Evolutionary conservation across 179 eudicot genomes (phyloP).

Genomic region (Kewa caespitosa): DNA sequence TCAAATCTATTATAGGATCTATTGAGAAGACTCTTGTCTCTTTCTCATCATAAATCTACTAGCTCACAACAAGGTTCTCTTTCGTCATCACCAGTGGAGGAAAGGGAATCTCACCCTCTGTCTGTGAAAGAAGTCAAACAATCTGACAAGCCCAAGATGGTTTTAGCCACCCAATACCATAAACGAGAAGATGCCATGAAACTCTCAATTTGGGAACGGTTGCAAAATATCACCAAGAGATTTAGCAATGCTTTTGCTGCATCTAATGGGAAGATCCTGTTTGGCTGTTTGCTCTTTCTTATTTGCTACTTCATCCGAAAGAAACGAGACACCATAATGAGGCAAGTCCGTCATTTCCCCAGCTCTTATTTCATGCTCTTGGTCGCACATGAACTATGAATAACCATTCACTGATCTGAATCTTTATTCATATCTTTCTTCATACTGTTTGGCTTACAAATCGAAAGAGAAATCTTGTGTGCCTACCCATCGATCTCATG

Average conservation of each 20-base stretch:
- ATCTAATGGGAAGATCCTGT: slow-evolving; percentile 58
- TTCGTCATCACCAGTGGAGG: slow-evolving; percentile 34
- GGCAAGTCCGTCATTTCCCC: slow-evolving; percentile 38
- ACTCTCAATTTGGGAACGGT: slow-evolving; percentile 41
- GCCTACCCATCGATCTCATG: not conserved
- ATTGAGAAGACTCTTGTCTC: slow-evolving; percentile 60
- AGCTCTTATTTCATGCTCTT: slow-evolving; percentile 2
- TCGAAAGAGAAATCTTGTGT: not conserved
- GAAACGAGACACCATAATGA: slow-evolving; percentile 54
- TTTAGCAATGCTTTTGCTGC: slow-evolving; percentile 40
- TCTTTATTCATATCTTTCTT: not conserved
- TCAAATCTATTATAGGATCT: slow-evolving; percentile 48
- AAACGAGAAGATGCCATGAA: slow-evolving; percentile 27
- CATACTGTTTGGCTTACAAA: not conserved
- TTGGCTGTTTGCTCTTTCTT: slow-evolving; percentile 55
- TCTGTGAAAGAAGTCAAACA: slow-evolving; percentile 33
- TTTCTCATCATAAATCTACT: slow-evolving; percentile 41
- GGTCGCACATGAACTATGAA: not conserved
- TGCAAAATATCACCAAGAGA: slow-evolving; percentile 47
- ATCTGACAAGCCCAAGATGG: slow-evolving; percentile 33
- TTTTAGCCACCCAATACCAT: slow-evolving; percentile 25
- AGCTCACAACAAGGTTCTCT: slow-evolving; percentile 36
- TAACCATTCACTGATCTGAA: not conserved
- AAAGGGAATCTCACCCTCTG: slow-evolving; percentile 27
- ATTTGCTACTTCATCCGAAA: slow-evolving; percentile 49